A percentile compares a stretch with the other conserved stretches of the same genome.
phyloP scores from a whole-genome alignment of 768 basidiomycete genomes.

The Amanita thiersii region DNA sequence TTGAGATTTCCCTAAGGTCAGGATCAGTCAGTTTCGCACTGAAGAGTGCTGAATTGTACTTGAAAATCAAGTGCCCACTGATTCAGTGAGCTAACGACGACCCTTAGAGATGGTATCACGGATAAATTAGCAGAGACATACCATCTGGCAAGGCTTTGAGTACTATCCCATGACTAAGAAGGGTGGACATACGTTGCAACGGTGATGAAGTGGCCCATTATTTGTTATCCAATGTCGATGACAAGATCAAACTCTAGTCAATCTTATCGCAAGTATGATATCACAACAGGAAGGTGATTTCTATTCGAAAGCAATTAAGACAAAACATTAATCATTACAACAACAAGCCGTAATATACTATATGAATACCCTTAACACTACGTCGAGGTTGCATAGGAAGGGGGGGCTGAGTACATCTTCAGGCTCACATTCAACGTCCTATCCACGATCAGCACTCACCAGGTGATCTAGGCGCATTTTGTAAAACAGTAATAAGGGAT shows the following conservation, averaged over 20 bases:
- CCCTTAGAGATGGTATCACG: constrained; percentile 6
- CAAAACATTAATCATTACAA: not conserved
- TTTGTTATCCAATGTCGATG: not conserved
- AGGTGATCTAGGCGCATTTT: constrained; percentile 46
- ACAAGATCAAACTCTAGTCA: too few relatives aligned
- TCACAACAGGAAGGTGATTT: too few relatives aligned
- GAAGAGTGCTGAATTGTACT: constrained; percentile 31
- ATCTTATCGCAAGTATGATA: too few relatives aligned
- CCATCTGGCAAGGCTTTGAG: constrained; percentile 21
- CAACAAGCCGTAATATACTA: constrained; percentile 1
- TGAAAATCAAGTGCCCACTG: constrained; percentile 98
- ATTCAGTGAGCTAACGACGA: constrained; percentile 67
- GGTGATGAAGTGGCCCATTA: constrained; percentile 40
- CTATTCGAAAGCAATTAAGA: not conserved
- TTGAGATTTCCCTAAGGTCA: constrained; percentile 80
- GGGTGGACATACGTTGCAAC: constrained; percentile 65
- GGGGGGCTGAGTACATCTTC: constrained; percentile 21
- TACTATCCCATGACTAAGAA: constrained; percentile 1
- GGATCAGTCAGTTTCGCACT: not conserved
- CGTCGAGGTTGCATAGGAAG: constrained; percentile 21
- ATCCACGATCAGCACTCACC: constrained; percentile 32
- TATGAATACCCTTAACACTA: not conserved
- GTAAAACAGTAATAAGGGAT: constrained; percentile 51
- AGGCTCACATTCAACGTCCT: not conserved
- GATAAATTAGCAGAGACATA: constrained; percentile 12